Base-by-base conservation (phyloP, 202 grass and related monocot species). In the Carex sylvatica region DNA sequence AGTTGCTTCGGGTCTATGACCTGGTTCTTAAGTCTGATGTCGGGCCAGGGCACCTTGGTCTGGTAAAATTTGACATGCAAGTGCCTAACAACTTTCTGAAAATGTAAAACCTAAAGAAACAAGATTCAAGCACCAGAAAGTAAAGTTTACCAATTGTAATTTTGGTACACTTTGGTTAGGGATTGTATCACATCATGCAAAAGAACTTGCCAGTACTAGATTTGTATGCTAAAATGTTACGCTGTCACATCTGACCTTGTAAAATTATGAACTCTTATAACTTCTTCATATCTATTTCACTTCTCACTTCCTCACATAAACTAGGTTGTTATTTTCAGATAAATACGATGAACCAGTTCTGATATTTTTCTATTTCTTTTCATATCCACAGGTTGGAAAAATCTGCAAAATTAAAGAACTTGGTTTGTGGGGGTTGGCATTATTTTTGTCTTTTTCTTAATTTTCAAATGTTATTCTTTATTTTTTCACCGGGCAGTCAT, bases 391-490 rank as follows among this genome's bases (percentile, higher is more conserved):
- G 71, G 71, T 68, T 74, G 40, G 74, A 53, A 46, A 47, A 26
- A 70, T 36, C 26, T 82, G 63, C n/a, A 53, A 53, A 70, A 40
- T 28, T 67, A 20, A 82, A 54, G 24, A 35, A 9, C 26, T 35
- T 35, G 72, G 19, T 33, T 31, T 16, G 65, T 56, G 36, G 42
- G 58, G 79, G n/a, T 28, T 75, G 49, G 49, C 72, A 55, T 53
- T 31, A 23, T 54, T 77, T 82, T 70, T 82, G 35, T 68, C 61
- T 66, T 82, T 82, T 82, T 68, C 44, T 51, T 68, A 80, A 40
- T 47, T 65, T 65, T 46, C 36, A 31, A 31, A 65, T 81, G 20
- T 81, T 49, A 64, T 81, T 81, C 78, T 65, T 81, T 65, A 20
- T 31, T 62, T 81, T 81, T 78, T 64, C 20, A 64, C 60, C 78